Conservation (phyloP, 257 asterid genomes). For the Capsicum rhomboideum region DNA sequence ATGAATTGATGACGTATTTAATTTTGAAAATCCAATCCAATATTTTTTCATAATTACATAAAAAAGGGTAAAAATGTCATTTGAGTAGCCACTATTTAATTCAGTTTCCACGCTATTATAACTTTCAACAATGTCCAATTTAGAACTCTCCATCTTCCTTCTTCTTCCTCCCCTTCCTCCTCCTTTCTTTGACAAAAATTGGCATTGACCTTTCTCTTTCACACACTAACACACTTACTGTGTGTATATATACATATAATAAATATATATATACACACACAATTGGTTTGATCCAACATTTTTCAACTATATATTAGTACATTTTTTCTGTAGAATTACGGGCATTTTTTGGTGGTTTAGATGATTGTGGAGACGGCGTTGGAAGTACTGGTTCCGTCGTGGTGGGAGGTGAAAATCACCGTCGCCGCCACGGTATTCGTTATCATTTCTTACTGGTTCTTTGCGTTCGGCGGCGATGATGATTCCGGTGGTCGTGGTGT, state of each 20-base stretch:
- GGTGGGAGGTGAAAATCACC: conserved; percentile 88
- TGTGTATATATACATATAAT: not conserved
- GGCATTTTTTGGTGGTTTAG: too few relatives aligned
- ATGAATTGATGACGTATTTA: too few relatives aligned
- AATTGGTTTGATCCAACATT: not conserved
- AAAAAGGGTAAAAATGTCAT: not conserved
- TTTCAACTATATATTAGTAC: not conserved
- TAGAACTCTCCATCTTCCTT: not conserved
- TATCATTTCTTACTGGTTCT: conserved; percentile 44
- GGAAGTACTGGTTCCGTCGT: conserved; percentile 57
- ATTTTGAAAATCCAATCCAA: not conserved
- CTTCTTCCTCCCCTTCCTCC: not conserved
- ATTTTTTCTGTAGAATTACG: too few relatives aligned
- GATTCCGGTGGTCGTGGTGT: conserved; percentile 22
- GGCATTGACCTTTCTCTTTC: not conserved
- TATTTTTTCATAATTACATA: too few relatives aligned
- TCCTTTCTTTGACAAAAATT: not conserved
- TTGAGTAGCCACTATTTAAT: not conserved
- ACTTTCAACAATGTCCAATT: not conserved
- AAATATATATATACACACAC: not conserved
- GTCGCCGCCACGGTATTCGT: conserved; percentile 64
- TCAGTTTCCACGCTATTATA: not conserved
- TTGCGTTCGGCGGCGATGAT: conserved; percentile 28
- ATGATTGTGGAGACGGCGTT: conserved; percentile 38
- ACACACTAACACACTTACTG: not conserved